Evolutionary conservation across 2,329 filamentous ascomycete genomes (phyloP).

Genomic region (Colletotrichum tanaceti): DNA sequence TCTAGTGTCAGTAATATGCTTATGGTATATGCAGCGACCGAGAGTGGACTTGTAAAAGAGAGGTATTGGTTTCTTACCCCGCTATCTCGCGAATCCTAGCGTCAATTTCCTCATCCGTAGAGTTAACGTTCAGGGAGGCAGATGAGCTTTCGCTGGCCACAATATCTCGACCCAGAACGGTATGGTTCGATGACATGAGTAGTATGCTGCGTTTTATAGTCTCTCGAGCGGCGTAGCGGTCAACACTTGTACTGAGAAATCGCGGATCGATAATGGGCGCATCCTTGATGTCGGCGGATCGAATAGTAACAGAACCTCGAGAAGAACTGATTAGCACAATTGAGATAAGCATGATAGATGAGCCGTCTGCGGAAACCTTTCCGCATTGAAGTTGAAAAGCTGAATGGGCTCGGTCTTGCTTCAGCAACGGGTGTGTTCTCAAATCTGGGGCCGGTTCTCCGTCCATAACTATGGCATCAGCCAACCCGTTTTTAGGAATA

Average conservation of each 20-base stretch:
- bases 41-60: too few species aligned
- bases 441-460: slow-evolving; percentile 44
- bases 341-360: slow-evolving; percentile 37
- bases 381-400: slow-evolving; percentile 18
- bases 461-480: slow-evolving; percentile 49
- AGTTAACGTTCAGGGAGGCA: slow-evolving; percentile 42
- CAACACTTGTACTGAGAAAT: slow-evolving; percentile 47
- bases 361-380: slow-evolving; percentile 27
- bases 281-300: slow-evolving; percentile 41
- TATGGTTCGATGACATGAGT: slow-evolving; percentile 23
- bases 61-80: too few species aligned
- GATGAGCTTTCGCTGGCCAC: slow-evolving; percentile 41
- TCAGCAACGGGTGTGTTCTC: slow-evolving; percentile 49
- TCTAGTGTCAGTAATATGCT: slow-evolving; percentile 42
- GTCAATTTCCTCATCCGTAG: slow-evolving; percentile 48
- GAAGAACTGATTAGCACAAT: slow-evolving; percentile 46
- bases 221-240: slow-evolving; percentile 47
- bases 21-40: too few species aligned
- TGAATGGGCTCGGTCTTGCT: slow-evolving; percentile 24
- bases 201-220: slow-evolving; percentile 43
- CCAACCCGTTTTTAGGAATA: slow-evolving; percentile 46
- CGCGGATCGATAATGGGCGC: slow-evolving; percentile 46
- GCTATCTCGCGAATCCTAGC: slow-evolving; percentile 39
- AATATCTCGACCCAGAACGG: slow-evolving; percentile 42
- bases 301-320: slow-evolving; percentile 45